phyloP scores from a whole-genome alignment of 495 filamentous ascomycete genomes.

The Penicillium coprophilum region DNA sequence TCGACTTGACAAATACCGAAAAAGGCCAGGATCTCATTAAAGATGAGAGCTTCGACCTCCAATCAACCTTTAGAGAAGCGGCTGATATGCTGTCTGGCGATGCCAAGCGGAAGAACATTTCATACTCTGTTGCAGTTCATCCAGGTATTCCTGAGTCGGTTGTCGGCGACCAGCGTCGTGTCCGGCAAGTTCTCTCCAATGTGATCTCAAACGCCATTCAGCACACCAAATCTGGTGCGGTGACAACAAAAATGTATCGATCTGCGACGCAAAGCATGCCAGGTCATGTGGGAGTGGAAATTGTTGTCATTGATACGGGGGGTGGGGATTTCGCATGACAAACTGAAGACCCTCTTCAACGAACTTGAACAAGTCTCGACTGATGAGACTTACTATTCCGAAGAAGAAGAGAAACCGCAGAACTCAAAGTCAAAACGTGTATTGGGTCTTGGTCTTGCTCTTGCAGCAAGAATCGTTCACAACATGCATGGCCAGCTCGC shows the following conservation, averaged over 20 bases:
- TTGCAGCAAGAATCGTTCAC: slow-evolving; percentile 80
- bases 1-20: slow-evolving; percentile 89
- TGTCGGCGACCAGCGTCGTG: slow-evolving; percentile 73
- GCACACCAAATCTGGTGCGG: slow-evolving; percentile 66
- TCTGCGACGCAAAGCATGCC: slow-evolving; percentile 35
- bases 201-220: slow-evolving; percentile 85
- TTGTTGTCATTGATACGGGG: slow-evolving; percentile 82
- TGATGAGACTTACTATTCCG: slow-evolving; percentile 34
- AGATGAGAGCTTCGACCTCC: slow-evolving; percentile 77
- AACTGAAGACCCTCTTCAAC: slow-evolving; percentile 75
- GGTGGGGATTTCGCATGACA: slow-evolving; percentile 67
- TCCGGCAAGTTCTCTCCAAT: slow-evolving; percentile 81
- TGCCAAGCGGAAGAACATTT: slow-evolving; percentile 70
- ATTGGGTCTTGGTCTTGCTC: slow-evolving; percentile 80
- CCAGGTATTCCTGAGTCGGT: slow-evolving; percentile 68
- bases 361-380: slow-evolving; percentile 84
- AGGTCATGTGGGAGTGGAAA: slow-evolving; percentile 61
- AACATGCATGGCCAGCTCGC: slow-evolving; percentile 90
- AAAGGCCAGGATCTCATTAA: slow-evolving; percentile 78
- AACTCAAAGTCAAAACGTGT: slow-evolving; percentile 36
- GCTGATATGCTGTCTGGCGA: slow-evolving; percentile 71
- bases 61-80: slow-evolving; percentile 70
- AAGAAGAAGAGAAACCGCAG: slow-evolving; percentile 6
- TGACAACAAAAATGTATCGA: slow-evolving; percentile 69
- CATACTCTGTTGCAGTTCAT: slow-evolving; percentile 64